phyloP scores from a whole-genome alignment of 176 grass and related monocot species.

The Calamus simplicifolius region DNA sequence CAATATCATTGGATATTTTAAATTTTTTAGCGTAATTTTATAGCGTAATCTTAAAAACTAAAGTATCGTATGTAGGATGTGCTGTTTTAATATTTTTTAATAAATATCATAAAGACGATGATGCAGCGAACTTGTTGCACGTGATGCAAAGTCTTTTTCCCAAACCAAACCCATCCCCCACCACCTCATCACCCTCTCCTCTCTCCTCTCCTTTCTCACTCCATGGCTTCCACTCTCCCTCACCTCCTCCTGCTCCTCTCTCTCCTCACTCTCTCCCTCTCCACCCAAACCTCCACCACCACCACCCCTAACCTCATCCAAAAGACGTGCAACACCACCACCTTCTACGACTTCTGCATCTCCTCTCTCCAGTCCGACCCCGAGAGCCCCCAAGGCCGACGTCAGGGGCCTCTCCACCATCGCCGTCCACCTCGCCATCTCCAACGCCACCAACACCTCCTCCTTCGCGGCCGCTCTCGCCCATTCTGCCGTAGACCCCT shows the following conservation, averaged over 20 bases:
- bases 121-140: too few species aligned
- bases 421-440: conserved; percentile 38
- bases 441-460: conserved; percentile 48
- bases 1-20: too few species aligned
- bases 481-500: conserved; percentile 4
- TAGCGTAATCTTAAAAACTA: too few species aligned
- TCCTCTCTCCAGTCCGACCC: conserved; percentile 55
- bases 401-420: conserved; percentile 59
- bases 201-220: not conserved
- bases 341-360: conserved; percentile 75
- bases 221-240: conserved; percentile 15
- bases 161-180: too few species aligned
- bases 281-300: not conserved
- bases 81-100: too few species aligned
- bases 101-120: too few species aligned
- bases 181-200: not conserved
- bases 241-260: conserved; percentile 14
- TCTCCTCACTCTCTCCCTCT: conserved; percentile 1
- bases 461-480: conserved; percentile 35
- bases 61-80: too few species aligned
- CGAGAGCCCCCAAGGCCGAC: conserved; percentile 45
- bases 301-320: conserved; percentile 30
- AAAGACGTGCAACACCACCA: conserved; percentile 62
- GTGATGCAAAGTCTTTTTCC: too few species aligned
- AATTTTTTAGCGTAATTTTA: too few species aligned